These are phyloP conservation scores for Ganoderma meredithae DNA, from an alignment of 1,284 basidiomycete genomes.

Conservation along the genomic window DNA sequence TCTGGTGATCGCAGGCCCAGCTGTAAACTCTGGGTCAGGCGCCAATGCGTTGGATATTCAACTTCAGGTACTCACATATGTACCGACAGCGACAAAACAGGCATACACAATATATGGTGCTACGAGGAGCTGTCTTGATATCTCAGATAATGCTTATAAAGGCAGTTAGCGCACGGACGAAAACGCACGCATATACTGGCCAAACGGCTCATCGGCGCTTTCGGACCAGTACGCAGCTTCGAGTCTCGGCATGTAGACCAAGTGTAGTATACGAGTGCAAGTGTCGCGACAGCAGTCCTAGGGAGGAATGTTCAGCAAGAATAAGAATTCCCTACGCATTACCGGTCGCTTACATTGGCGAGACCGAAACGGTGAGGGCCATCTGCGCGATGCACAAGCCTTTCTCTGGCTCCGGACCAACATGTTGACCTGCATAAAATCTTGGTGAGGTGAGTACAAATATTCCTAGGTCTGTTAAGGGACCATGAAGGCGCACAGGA, in stretches of 20 bases:
- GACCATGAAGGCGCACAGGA: constrained; percentile 42
- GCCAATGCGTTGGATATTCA: neutral
- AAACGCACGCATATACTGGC: constrained; percentile 25
- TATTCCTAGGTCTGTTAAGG: too few relatives aligned
- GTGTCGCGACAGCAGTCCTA: constrained; percentile 31
- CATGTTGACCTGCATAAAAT: constrained; percentile 45
- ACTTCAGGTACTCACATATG: constrained; percentile 28
- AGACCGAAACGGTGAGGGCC: constrained; percentile 50
- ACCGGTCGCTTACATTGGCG: constrained; percentile 50
- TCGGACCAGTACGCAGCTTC: neutral
- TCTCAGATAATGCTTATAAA: neutral
- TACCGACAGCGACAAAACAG: constrained; percentile 34
- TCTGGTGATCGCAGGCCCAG: constrained; percentile 34
- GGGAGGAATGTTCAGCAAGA: neutral
- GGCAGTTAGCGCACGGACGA: neutral
- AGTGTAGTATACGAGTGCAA: constrained; percentile 33
- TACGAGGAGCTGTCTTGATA: constrained; percentile 20
- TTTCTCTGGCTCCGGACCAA: constrained; percentile 49
- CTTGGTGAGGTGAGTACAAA: constrained; percentile 16
- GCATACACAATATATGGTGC: constrained; percentile 35
- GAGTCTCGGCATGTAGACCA: constrained; percentile 31
- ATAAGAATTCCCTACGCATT: too few relatives aligned
- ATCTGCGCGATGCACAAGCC: constrained; percentile 54
- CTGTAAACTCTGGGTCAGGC: constrained; percentile 22
- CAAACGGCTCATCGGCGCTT: constrained; percentile 2